These are phyloP conservation scores for Alisma plantagoaquatica DNA, from an alignment of 106 monocot genomes.

Conservation along the genomic window DNA sequence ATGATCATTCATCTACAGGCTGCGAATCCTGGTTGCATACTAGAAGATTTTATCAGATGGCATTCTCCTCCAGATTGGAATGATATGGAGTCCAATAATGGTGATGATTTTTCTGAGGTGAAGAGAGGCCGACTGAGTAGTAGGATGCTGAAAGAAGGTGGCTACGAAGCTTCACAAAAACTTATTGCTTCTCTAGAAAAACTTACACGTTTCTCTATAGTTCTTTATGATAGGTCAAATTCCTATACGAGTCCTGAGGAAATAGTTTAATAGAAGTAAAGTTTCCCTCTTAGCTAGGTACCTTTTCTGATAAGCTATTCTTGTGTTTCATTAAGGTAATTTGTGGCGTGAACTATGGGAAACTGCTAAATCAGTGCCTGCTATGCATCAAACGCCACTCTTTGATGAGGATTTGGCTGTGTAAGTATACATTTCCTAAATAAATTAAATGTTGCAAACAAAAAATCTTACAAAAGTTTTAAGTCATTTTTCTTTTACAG, in stretches of 20 bases:
- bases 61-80: conserved; percentile 94
- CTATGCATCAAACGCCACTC: conserved; percentile 74
- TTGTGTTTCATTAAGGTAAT: conserved; percentile 39
- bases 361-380: conserved; percentile 74
- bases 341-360: conserved; percentile 91
- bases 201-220: conserved; percentile 5
- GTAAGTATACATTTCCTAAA: conserved; percentile 31
- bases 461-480: background rate
- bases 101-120: conserved; percentile 17
- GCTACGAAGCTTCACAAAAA: no score
- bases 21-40: conserved; percentile 89
- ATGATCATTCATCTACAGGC: no score
- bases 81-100: conserved; percentile 26
- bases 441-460: background rate
- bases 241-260: no score
- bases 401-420: conserved; percentile 91
- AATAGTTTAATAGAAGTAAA: no score
- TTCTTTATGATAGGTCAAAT: no score
- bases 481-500: conserved; percentile 35
- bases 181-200: no score
- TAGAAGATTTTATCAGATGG: conserved; percentile 93
- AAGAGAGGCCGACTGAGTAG: conserved; percentile 59
- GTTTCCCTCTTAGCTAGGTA: no score
- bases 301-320: no score
- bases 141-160: conserved; percentile 91